Evolutionary conservation across 768 basidiomycete species (phyloP), one percentile per base, ranked within the genome.

Genomic region (Neoboletus subvelutipes): DNA sequence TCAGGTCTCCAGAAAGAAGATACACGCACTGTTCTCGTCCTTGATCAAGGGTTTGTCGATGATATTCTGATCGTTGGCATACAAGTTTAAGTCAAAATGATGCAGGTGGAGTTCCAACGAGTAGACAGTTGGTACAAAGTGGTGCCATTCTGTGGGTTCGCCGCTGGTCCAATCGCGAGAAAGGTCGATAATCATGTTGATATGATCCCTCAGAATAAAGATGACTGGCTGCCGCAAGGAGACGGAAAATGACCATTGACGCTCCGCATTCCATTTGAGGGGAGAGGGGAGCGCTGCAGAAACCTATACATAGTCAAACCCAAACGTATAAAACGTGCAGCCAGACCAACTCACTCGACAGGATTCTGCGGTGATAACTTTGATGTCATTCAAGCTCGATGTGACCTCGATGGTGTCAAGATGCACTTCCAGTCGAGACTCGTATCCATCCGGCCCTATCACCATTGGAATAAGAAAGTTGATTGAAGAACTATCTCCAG

Each of bases 1-100:
- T n/a, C 33, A 48, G 22, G 49, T 26, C 18, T 5, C n/a, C 24
- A 28, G 45, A 13, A 50, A 41, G 17, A 45, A 34, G 13, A 28
- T 41, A 18, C 37, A 60, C 72, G 54, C 64, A 94, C 94, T 86
- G 69, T 98, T 98, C 63, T 93, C 90, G n/a, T 93, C 88, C 54
- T 74, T 76, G 55, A 86, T 76, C 34, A 87, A 74, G 3, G 94
- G 93, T 58, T 89, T 90, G 75, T 97, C 93, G 49, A 98, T 90
- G 67, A 98, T 92, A 67, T 98, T 98, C 67, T 94, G 93, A 71
- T 98, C 96, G 67, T 98, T 98, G 50, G 91, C 84, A 67, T 92
- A 95, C 26, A 91, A 69, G 63, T 89, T 88, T 49, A 96, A 68
- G 56, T 83, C 80, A 71, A 86, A 95, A 64, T 92, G 85, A 67